phyloP scores from a whole-genome alignment of 495 filamentous ascomycete species.

The Oleoguttula mirabilis region DNA sequence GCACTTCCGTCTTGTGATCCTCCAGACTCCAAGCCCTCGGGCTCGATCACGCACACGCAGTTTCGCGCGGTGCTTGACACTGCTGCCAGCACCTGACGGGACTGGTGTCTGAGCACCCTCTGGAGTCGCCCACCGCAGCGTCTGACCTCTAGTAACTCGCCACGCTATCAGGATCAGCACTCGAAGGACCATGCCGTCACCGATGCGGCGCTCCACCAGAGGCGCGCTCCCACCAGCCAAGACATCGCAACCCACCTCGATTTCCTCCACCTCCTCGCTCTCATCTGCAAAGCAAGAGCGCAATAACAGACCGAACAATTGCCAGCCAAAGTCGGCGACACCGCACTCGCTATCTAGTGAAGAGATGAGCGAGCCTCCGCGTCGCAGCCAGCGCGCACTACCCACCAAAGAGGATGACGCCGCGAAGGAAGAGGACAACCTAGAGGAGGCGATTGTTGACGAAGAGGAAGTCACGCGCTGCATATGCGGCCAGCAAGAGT shows the following conservation, averaged over 20 bases:
- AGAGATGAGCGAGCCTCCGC: slow-evolving; percentile 61
- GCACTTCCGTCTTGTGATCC: no score
- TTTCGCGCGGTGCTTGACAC: neutral
- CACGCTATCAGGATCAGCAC: neutral
- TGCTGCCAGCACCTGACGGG: neutral
- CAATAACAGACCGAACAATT: slow-evolving; percentile 56
- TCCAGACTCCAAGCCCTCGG: neutral
- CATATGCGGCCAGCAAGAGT: slow-evolving; percentile 87
- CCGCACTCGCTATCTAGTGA: slow-evolving; percentile 65
- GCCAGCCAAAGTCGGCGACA: slow-evolving; percentile 59
- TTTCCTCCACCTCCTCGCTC: slow-evolving; percentile 63
- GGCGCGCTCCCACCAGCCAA: slow-evolving; percentile 61
- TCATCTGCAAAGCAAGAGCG: slow-evolving; percentile 56
- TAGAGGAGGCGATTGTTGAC: slow-evolving; percentile 55
- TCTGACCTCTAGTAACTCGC: neutral
- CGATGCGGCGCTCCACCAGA: slow-evolving; percentile 68
- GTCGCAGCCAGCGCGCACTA: slow-evolving; percentile 58
- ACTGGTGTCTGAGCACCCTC: neutral
- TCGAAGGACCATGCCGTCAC: slow-evolving; percentile 7
- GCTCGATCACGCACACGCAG: neutral
- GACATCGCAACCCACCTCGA: slow-evolving; percentile 57
- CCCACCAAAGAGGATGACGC: slow-evolving; percentile 47
- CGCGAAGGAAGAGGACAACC: slow-evolving; percentile 41
- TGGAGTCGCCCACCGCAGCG: neutral
- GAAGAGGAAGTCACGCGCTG: slow-evolving; percentile 92